Percentiles rank a stretch among this genome's conserved stretches.
Conservation (phyloP, 2,329 filamentous ascomycete genomes). For the Arachnomyces sp. region DNA sequence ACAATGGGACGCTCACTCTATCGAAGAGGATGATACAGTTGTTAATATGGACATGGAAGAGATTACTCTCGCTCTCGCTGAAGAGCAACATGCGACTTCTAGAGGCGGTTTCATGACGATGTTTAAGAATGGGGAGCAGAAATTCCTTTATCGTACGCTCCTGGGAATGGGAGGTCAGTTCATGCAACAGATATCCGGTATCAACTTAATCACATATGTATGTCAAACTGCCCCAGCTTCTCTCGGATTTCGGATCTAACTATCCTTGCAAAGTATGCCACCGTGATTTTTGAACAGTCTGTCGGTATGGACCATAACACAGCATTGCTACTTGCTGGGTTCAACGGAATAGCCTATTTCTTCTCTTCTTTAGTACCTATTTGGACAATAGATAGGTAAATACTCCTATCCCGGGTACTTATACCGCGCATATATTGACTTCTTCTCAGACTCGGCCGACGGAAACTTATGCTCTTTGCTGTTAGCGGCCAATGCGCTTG, state of each 20-base stretch:
- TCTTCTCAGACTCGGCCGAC: slow-evolving; percentile 36
- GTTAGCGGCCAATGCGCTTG: slow-evolving; percentile 44
- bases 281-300: slow-evolving; percentile 40
- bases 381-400: slow-evolving; percentile 29
- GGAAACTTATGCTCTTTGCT: slow-evolving; percentile 52
- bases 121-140: slow-evolving; percentile 28
- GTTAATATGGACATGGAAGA: slow-evolving; percentile 33
- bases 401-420: background rate
- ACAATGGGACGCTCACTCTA: slow-evolving; percentile 29
- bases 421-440: no score
- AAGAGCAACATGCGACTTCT: slow-evolving; percentile 24
- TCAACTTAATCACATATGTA: slow-evolving; percentile 28
- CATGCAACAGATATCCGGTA: slow-evolving; percentile 31
- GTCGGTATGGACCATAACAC: slow-evolving; percentile 37
- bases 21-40: slow-evolving; percentile 32
- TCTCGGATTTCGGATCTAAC: no score
- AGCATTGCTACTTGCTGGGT: slow-evolving; percentile 26
- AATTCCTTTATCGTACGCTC: slow-evolving; percentile 26
- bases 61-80: slow-evolving; percentile 20
- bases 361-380: slow-evolving; percentile 31
- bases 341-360: slow-evolving; percentile 39
- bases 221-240: no score
- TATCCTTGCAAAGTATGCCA: slow-evolving; percentile 21
- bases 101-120: slow-evolving; percentile 34
- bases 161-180: slow-evolving; percentile 28